Base-by-base conservation (phyloP, 371 early-diverging fungal genomes). In the Mortierella sp. region DNA sequence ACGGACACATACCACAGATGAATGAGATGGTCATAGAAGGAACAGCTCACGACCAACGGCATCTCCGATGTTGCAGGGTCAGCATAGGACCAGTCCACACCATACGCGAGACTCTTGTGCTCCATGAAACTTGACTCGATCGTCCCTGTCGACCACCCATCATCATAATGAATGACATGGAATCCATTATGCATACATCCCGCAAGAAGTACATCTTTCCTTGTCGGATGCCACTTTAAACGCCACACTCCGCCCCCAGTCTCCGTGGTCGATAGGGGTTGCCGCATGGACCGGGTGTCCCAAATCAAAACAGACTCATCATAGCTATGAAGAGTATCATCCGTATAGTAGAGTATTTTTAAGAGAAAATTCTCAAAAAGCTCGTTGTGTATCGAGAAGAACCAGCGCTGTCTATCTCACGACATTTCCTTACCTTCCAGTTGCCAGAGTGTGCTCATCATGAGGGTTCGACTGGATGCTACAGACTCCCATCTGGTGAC, bases 171-270 rank as follows among this genome's bases (percentile, higher is more conserved):
- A 3, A 89, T 70, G 12, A 91, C 80, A 64, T 89, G 89, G 68
- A 90, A 89, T 17, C 94, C 94, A 59, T 85, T 86, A 78, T 96
- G 91, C 97, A 97, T 97, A 27, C 93, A 92, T 15, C 94, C 96
- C 11, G 94, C 92, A 21, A 95, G 69, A 26, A 97, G 65, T n/a
- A 69, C 56, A 42, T 83, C 70, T 4, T 85, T 72, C 6, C 84
- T 81, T 0, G 82, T 83, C 2, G 97, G 97, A 62, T 96, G 95
- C 96, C 96, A 97, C 79, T 93, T 93, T 44, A 97, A 79, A 15
- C 97, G 83, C 98, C 98, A 97, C 17, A 94, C 94, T 2, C 98
- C 98, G 5, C 97, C 96, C 21, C 90, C 94, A 23, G 91, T 87
- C 23, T 85, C 86, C 32, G 82, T 64, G 12, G 90, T 90, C 1